Evolutionary conservation across 2,329 filamentous ascomycete species (phyloP), one percentile per base, ranked within the genome.

Genomic region (Lachnellula willkommii): DNA sequence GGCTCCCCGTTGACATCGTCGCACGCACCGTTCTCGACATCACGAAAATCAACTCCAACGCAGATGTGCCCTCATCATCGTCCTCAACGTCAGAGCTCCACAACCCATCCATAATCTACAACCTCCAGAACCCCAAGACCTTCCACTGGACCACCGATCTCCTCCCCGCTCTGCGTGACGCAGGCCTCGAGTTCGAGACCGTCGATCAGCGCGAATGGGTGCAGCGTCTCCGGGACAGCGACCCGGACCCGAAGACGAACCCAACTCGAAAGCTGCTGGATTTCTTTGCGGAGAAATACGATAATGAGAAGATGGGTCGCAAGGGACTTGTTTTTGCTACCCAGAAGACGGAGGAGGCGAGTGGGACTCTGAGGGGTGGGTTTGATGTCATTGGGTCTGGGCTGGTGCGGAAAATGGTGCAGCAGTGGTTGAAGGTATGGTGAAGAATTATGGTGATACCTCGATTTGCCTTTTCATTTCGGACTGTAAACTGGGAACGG

Each of bases 201-300:
- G 72, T 81, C 1, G 55, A 70, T 1, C 68, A 73, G 36, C 65
- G 67, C 5, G 72, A 77, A 53, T 80, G 78, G 77, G 63, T 80
- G 12, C 57, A 65, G 4, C 66, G 70, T 2, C 62, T 82, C 11
- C 69, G 75, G 4, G 69, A 66, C 2, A 76, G 74, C 2, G 49
- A 20, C 40, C n/a, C 26, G 4, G 78, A 83, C 63, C 75, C 77
- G 2, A 68, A 69, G 1, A 67, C 65, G 53, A 81, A 80, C 60
- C 79, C 78, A 0, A 76, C 74, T 7, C 63, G 80, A 52, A 82
- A 82, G 70, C 69, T 83, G 43, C 59, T 81, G 1, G 77, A 79
- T 36, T 76, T 77, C 24, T 81, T 79, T 60, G 70, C 67, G 52
- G 68, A 58, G 2, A 81, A 81, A 62, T 82, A 82, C 57, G 75